A percentile compares a stretch with the other conserved stretches of the same genome.
Evolutionary conservation across 1,139 yeast genomes (phyloP).

Genomic region (Hemisphaericaspora subhashii): DNA sequence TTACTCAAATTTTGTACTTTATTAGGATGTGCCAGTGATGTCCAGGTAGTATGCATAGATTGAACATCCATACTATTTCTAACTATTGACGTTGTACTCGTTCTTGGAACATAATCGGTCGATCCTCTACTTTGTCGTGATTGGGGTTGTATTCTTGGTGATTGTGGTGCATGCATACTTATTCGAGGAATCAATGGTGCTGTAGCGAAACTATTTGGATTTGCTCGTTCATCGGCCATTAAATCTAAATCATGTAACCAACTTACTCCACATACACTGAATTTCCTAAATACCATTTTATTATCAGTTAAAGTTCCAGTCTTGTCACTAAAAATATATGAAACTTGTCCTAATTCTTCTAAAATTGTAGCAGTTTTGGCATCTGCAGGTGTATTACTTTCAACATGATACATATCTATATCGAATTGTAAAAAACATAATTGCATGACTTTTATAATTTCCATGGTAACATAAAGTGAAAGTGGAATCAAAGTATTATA

Average conservation of each 20-base stretch:
- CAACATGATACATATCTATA: constrained; percentile 88
- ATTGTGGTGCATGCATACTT: constrained; percentile 20
- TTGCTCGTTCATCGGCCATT: constrained; percentile 27
- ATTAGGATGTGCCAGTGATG: constrained; percentile 39
- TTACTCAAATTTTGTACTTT: constrained; percentile 28
- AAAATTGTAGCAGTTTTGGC: constrained; percentile 93
- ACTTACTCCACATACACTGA: constrained; percentile 82
- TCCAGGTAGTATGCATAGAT: constrained; percentile 27
- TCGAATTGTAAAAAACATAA: constrained; percentile 80
- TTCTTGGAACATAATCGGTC: constrained; percentile 15
- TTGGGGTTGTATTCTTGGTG: constrained; percentile 11
- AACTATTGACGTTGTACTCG: constrained; percentile 35
- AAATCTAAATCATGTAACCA: constrained; percentile 82
- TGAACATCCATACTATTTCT: constrained; percentile 31
- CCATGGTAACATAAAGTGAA: constrained; percentile 95
- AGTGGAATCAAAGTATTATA: constrained; percentile 93
- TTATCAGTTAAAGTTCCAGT: constrained; percentile 97
- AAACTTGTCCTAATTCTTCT: constrained; percentile 96
- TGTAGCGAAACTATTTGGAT: constrained; percentile 13
- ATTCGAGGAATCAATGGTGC: constrained; percentile 11
- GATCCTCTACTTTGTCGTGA: neutral
- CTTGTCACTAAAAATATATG: constrained; percentile 91
- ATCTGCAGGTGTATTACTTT: constrained; percentile 86
- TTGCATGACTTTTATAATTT: constrained; percentile 87
- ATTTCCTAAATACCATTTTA: constrained; percentile 79